Percentiles rank a stretch among this genome's conserved stretches.
phyloP scores from a whole-genome alignment of 1,284 basidiomycete genomes.

The Megacollybia platyphylla region DNA sequence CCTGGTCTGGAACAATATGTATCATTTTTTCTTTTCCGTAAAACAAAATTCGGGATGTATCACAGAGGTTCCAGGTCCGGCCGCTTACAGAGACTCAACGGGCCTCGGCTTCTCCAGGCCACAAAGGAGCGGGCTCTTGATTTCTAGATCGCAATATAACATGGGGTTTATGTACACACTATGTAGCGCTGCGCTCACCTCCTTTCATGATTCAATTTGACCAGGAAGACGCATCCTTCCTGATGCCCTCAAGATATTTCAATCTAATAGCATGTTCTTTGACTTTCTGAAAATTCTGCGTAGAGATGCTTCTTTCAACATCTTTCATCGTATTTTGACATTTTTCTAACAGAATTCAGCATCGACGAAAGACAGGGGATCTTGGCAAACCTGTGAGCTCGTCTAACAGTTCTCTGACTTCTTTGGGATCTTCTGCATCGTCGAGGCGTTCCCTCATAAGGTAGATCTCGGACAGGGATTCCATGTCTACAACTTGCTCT shows the following conservation, averaged over 20 bases:
- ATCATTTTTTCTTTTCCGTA: too few species aligned
- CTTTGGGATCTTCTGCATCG: slow-evolving; percentile 37
- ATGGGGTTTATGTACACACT: too few species aligned
- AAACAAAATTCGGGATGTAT: too few species aligned
- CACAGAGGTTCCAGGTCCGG: too few species aligned
- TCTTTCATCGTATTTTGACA: neutral
- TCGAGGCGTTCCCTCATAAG: slow-evolving; percentile 75
- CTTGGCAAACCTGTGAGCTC: slow-evolving; percentile 13
- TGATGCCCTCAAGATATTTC: slow-evolving; percentile 1
- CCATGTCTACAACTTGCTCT: slow-evolving; percentile 67
- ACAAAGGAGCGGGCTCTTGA: too few species aligned
- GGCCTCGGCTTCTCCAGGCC: too few species aligned
- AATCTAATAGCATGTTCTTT: neutral
- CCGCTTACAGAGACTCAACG: too few species aligned
- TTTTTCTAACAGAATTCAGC: neutral
- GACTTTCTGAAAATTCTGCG: neutral
- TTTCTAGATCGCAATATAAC: too few species aligned
- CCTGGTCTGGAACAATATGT: too few species aligned
- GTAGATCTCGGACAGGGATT: slow-evolving; percentile 71
- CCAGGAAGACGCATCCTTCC: neutral
- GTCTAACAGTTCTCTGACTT: slow-evolving; percentile 41
- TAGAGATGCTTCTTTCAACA: neutral
- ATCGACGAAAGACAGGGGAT: neutral
- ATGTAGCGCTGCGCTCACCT: neutral
- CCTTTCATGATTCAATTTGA: neutral